Evolutionary conservation across 108 stramenopile species (phyloP).

Genomic region (Pinguiococcus pyrenoidosus): DNA sequence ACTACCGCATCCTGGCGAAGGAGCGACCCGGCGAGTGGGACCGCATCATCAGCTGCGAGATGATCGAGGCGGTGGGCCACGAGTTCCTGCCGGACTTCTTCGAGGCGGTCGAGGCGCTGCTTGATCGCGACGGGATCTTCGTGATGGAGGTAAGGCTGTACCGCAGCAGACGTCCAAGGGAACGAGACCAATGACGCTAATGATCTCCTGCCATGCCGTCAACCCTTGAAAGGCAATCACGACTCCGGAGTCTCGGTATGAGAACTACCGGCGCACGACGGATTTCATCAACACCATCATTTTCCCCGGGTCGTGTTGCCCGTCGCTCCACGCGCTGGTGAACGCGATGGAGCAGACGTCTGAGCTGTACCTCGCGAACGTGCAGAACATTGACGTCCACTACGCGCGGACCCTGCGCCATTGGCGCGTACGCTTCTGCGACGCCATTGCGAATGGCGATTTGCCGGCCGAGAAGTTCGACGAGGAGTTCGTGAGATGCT

Average conservation of each 20-base stretch:
- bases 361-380: conserved; percentile 60
- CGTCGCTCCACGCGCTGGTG: conserved; percentile 67
- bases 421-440: conserved; percentile 81
- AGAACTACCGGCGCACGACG: conserved; percentile 58
- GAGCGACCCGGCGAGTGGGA: conserved; percentile 50
- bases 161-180: too few species aligned
- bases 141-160: too few species aligned
- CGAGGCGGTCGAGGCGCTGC: conserved; percentile 69
- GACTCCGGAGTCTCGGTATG: conserved; percentile 80
- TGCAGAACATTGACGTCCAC: conserved; percentile 78
- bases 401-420: conserved; percentile 83
- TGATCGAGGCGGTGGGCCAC: conserved; percentile 97
- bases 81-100: conserved; percentile 67
- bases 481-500: conserved; percentile 74
- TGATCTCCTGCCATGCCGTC: too few species aligned
- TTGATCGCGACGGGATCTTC: conserved; percentile 63
- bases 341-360: conserved; percentile 60
- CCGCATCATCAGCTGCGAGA: conserved; percentile 84
- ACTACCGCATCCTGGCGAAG: conserved; percentile 58
- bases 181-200: too few species aligned
- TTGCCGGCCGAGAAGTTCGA: conserved; percentile 57
- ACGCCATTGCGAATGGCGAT: conserved; percentile 4
- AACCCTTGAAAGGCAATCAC: conserved; percentile 97
- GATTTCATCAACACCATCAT: conserved; percentile 94
- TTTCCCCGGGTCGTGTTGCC: conserved; percentile 82